Conservation (phyloP, 179 eudicot genomes). For the Spergularia azorica region DNA sequence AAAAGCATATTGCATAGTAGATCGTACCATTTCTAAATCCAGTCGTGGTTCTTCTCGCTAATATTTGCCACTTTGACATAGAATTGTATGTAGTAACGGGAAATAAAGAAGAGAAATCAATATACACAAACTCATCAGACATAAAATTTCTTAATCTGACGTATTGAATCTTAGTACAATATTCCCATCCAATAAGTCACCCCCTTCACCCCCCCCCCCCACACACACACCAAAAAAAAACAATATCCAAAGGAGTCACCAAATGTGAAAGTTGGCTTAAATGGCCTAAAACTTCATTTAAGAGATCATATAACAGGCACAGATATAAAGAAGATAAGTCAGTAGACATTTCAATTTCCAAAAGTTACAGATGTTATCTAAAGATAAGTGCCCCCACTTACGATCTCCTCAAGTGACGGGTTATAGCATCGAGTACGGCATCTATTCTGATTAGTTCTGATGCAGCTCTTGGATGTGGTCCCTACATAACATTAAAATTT, state of each 20-base stretch:
- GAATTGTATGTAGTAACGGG: not conserved
- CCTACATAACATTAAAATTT: constrained; percentile 48
- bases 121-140: not conserved
- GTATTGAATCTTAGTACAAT: not conserved
- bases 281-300: not conserved
- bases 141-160: not conserved
- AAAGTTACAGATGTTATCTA: not conserved
- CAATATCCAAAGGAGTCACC: constrained; percentile 4
- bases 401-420: constrained; percentile 79
- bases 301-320: constrained; percentile 1
- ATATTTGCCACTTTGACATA: not conserved
- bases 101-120: not conserved
- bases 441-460: constrained; percentile 75
- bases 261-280: not conserved
- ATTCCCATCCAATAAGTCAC: not conserved
- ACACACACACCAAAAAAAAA: not conserved
- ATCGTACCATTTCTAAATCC: not conserved
- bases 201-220: not conserved
- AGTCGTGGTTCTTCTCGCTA: not conserved
- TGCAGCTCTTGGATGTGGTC: constrained; percentile 92
- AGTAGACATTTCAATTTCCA: constrained; percentile 1
- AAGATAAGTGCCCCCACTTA: constrained; percentile 42
- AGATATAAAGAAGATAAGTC: not conserved
- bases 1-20: constrained; percentile 12
- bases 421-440: constrained; percentile 77